Percentiles rank a stretch among this genome's conserved stretches.
Conservation (phyloP, 106 monocot genomes). For the Allium cepa region DNA sequence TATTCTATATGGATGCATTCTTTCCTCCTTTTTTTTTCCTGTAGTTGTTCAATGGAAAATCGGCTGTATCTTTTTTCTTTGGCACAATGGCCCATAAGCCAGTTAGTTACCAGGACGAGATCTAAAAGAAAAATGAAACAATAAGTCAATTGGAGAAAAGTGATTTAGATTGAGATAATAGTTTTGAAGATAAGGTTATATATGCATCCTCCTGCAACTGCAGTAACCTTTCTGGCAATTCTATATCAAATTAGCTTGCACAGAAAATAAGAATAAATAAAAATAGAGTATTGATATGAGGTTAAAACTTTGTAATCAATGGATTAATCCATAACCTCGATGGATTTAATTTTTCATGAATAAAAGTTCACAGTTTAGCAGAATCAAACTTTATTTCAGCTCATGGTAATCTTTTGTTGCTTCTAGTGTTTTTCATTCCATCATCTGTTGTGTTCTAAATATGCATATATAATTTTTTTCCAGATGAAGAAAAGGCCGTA, state of each 20-base stretch:
- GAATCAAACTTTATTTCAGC: not conserved
- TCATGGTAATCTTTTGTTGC: not conserved
- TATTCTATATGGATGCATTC: not conserved
- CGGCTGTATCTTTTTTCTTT: not conserved
- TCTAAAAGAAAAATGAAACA: not conserved
- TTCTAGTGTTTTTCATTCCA: not conserved
- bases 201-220: too few species aligned
- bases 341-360: too few species aligned
- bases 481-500: not conserved
- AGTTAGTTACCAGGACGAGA: not conserved
- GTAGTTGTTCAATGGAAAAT: not conserved
- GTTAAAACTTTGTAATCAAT: too few species aligned
- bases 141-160: too few species aligned
- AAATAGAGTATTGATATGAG: too few species aligned
- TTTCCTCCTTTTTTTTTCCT: not conserved
- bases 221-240: too few species aligned
- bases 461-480: not conserved
- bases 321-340: too few species aligned
- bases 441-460: not conserved
- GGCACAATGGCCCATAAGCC: not conserved
- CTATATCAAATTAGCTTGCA: too few species aligned
- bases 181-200: too few species aligned
- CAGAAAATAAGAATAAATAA: too few species aligned
- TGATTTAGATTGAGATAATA: too few species aligned
- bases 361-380: too few species aligned